These are phyloP conservation scores for Fusarium lateritium DNA, from an alignment of 2,329 filamentous ascomycete genomes.

Conservation along the genomic window DNA sequence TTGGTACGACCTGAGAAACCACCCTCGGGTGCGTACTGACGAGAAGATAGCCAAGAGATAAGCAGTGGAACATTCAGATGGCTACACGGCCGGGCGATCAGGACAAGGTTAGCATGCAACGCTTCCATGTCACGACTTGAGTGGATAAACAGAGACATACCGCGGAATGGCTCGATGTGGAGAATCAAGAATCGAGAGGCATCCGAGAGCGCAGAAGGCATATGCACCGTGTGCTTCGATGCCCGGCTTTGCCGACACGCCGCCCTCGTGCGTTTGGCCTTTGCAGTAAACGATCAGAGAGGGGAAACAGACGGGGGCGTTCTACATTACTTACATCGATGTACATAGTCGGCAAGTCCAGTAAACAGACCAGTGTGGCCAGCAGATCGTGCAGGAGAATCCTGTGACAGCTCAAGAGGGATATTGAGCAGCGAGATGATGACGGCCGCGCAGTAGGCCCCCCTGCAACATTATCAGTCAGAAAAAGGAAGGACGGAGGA, in stretches of 20 bases:
- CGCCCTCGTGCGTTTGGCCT: conserved; percentile 96
- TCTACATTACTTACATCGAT: conserved; percentile 74
- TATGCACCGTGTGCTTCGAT: conserved; percentile 97
- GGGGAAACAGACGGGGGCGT: conserved; percentile 26
- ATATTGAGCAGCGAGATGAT: conserved; percentile 87
- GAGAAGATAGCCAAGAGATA: conserved; percentile 88
- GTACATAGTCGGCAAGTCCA: conserved; percentile 84
- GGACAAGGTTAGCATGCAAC: conserved; percentile 54
- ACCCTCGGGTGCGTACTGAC: conserved; percentile 92
- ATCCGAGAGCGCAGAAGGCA: conserved; percentile 93
- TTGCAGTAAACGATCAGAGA: conserved; percentile 42
- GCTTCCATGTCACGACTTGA: conserved; percentile 51
- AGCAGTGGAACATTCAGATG: conserved; percentile 83
- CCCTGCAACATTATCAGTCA: conserved; percentile 64
- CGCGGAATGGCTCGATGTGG: conserved; percentile 81
- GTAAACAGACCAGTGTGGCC: conserved; percentile 77
- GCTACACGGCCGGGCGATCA: conserved; percentile 59
- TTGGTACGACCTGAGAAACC: conserved; percentile 95
- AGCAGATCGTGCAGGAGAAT: conserved; percentile 76
- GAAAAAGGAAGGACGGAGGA: conserved; percentile 7
- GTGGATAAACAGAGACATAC: conserved; percentile 64
- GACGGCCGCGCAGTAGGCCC: conserved; percentile 91
- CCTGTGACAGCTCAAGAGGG: conserved; percentile 81
- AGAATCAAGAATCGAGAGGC: conserved; percentile 86
- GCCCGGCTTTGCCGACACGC: conserved; percentile 87